Percentiles rank a stretch among this genome's conserved stretches.
Conservation (phyloP, 331 rosid species). For the Rhamnella rubrinervis region DNA sequence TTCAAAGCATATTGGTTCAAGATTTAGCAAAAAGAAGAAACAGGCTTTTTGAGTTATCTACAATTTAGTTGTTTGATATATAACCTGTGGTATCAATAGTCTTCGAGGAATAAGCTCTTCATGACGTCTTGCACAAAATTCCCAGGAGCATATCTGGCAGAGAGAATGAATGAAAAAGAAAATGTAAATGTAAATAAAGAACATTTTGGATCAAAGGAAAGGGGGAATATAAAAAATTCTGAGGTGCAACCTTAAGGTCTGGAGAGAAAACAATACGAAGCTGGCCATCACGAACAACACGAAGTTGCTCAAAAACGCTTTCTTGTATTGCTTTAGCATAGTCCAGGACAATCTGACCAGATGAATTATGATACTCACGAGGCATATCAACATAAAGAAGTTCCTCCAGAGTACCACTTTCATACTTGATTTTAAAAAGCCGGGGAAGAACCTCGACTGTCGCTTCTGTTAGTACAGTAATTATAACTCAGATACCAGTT, state of each 20-base stretch:
- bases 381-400: conserved; percentile 95
- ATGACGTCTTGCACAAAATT: conserved; percentile 96
- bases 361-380: conserved; percentile 82
- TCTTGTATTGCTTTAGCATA: conserved; percentile 92
- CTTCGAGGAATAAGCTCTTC: conserved; percentile 97
- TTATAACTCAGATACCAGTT: conserved; percentile 19
- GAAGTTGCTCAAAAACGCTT: conserved; percentile 97
- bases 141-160: conserved; percentile 95
- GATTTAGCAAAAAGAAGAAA: not conserved
- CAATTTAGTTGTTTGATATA: conserved; percentile 17
- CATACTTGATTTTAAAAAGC: conserved; percentile 93
- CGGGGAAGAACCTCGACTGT: conserved; percentile 96
- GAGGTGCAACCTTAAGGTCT: conserved; percentile 68
- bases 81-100: conserved; percentile 94
- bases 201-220: not conserved
- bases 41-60: not conserved
- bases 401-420: conserved; percentile 96
- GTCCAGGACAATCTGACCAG: conserved; percentile 93
- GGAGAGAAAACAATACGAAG: conserved; percentile 87
- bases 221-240: not conserved
- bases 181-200: conserved; percentile 6
- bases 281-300: conserved; percentile 97
- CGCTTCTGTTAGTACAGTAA: conserved; percentile 68
- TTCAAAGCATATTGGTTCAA: too few species aligned
- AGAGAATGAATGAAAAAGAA: conserved; percentile 22